Evolutionary conservation across 2,329 filamentous ascomycete species (phyloP), one percentile per base, ranked within the genome.

Genomic region (Diplodia seriata): DNA sequence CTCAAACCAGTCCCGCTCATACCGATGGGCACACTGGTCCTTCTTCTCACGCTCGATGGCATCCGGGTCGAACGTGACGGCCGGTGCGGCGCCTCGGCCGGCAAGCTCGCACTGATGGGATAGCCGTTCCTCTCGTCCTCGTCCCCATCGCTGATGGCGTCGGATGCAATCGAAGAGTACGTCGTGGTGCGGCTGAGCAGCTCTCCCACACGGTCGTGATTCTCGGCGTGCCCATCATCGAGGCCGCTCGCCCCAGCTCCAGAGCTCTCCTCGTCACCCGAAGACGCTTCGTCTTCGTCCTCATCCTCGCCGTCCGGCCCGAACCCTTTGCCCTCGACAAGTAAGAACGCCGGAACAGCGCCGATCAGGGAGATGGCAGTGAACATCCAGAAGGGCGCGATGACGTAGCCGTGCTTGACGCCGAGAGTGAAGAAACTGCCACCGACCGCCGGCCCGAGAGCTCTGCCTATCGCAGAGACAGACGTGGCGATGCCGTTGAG

Each of bases 401-500:
- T 87, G 36, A 95, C 84, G 75, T 92, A 94, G 0, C 92, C 92
- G 36, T 85, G 81, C 73, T 91, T 87, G 0, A 93, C 88, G 0
- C 94, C 94, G 80, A 87, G 88, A 0, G 88, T 90, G 75, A 97
- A 97, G 0, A 89, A 83, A 1, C 84, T 81, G 0, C 94, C 94
- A 0, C 89, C 86, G 40, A 90, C 78, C 0, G 91, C 91, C 0
- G 95, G 94, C 0, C 95, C 95, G 0, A 86, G 74, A 0, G 93
- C 94, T 59, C 94, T 84, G 1, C 94, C 94, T 5, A 97, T 78
- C 0, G 92, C 93, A 71, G 89, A 90, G 40, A 94, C 88, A 67
- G 90, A 91, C 0, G 94, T 97, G 0, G 93, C 94, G 70, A 97
- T 89, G 2, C 94, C 95, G 74, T 98, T 98, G 67, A 98, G 81